These are phyloP conservation scores for Mucor lusitanicus DNA, from an alignment of 371 early-diverging fungal species.

Conservation along the genomic window DNA sequence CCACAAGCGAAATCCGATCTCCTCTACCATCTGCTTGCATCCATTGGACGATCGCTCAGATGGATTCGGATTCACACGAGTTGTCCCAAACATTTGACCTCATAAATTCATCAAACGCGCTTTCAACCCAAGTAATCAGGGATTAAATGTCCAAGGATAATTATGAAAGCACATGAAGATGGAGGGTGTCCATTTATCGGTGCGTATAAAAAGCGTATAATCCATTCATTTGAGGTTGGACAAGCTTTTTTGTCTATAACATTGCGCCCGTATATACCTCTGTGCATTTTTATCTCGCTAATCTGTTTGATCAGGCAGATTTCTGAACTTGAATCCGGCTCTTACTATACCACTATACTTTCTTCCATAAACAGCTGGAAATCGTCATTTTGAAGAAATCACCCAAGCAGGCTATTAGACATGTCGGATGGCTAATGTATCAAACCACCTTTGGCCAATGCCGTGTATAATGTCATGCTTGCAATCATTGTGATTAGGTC, in stretches of 20 bases:
- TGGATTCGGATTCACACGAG: conserved; percentile 20
- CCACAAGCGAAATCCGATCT: conserved; percentile 27
- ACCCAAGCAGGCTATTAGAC: too few species aligned
- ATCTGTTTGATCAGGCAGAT: neutral
- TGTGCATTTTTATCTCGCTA: neutral
- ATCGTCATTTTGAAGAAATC: too few species aligned
- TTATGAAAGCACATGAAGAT: neutral
- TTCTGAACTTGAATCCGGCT: neutral
- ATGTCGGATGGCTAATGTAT: neutral
- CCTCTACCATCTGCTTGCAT: conserved; percentile 17
- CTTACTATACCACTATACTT: too few species aligned
- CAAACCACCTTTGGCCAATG: neutral
- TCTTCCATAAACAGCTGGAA: too few species aligned
- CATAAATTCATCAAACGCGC: neutral
- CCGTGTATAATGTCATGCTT: neutral
- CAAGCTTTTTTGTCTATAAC: neutral
- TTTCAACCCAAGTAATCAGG: neutral
- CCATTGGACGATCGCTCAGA: conserved; percentile 19
- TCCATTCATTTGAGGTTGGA: neutral
- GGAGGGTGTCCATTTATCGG: neutral
- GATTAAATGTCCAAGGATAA: neutral
- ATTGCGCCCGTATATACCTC: neutral
- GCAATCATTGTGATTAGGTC: neutral
- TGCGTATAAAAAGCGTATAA: neutral
- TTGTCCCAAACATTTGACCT: conserved; percentile 9